phyloP scores from a whole-genome alignment of 805 yeast species.

The Nakazawaea ernobii region DNA sequence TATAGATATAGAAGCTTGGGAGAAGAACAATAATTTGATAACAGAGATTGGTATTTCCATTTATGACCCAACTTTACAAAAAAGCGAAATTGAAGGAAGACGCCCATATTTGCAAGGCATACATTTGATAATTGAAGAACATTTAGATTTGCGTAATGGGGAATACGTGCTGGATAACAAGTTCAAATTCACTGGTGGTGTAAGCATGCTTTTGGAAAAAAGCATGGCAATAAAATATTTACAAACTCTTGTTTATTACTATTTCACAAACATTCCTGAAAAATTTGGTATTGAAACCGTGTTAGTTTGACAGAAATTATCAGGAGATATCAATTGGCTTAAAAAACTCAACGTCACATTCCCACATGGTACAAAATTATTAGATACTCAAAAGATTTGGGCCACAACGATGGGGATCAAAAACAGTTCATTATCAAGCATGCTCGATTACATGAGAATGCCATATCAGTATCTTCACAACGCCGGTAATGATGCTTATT shows the following conservation, averaged over 20 bases:
- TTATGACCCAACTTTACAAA: conserved; percentile 47
- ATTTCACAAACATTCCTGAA: conserved; percentile 26
- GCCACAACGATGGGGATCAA: conserved; percentile 30
- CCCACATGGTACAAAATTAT: conserved; percentile 25
- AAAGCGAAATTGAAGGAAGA: conserved; percentile 17
- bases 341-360: conserved; percentile 37
- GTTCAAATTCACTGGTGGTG: conserved; percentile 45
- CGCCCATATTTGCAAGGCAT: too few relatives aligned
- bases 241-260: conserved; percentile 37
- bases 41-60: conserved; percentile 57
- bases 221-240: conserved; percentile 31
- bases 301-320: conserved; percentile 56
- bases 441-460: conserved; percentile 39
- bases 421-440: conserved; percentile 39
- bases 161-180: conserved; percentile 49
- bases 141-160: conserved; percentile 37
- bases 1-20: conserved; percentile 56
- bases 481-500: conserved; percentile 69
- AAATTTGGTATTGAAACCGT: conserved; percentile 23
- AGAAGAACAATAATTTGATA: conserved; percentile 31
- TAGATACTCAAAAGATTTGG: conserved; percentile 48
- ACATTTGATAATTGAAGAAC: conserved; percentile 41
- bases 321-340: conserved; percentile 55
- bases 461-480: conserved; percentile 61
- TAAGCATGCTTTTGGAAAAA: conserved; percentile 35